These are phyloP conservation scores for Cucumis variabilis DNA, from an alignment of 331 rosid species.

Conservation along the genomic window DNA sequence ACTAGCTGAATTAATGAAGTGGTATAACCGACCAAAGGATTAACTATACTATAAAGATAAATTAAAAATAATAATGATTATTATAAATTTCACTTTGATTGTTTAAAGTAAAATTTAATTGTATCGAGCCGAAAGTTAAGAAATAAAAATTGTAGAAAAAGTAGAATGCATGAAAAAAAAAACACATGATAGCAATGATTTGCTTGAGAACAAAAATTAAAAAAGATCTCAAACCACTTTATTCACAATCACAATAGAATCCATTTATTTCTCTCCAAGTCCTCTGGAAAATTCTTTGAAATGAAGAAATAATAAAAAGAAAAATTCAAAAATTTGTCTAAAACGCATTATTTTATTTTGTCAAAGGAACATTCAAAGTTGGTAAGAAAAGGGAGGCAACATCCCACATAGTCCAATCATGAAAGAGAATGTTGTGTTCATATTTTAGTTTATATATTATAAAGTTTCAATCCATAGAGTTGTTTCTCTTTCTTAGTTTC, in stretches of 20 bases:
- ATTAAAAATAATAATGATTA: too few species aligned
- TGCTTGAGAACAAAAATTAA: not conserved
- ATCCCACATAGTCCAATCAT: conserved; percentile 11
- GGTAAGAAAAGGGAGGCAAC: not conserved
- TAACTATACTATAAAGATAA: not conserved
- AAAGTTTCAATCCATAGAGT: not conserved
- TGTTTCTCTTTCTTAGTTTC: too few species aligned
- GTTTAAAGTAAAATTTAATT: conserved; percentile 7
- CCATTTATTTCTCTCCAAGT: conserved; percentile 8
- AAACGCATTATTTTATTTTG: too few species aligned
- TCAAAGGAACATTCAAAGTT: not conserved
- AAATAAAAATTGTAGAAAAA: not conserved
- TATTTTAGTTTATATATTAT: not conserved
- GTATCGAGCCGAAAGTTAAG: conserved; percentile 19
- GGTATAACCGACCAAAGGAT: not conserved
- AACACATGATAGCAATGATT: conserved; percentile 30
- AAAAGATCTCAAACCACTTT: not conserved
- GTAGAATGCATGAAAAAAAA: not conserved
- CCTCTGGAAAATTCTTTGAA: conserved; percentile 11
- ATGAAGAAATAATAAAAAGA: not conserved
- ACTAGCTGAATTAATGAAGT: too few species aligned
- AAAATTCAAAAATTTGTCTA: too few species aligned
- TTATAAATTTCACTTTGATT: not conserved
- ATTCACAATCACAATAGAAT: not conserved
- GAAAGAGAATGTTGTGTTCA: not conserved